Evolutionary conservation across 2,329 filamentous ascomycete genomes (phyloP), one percentile per base, ranked within the genome.

Genomic region (Penicillium sp.): DNA sequence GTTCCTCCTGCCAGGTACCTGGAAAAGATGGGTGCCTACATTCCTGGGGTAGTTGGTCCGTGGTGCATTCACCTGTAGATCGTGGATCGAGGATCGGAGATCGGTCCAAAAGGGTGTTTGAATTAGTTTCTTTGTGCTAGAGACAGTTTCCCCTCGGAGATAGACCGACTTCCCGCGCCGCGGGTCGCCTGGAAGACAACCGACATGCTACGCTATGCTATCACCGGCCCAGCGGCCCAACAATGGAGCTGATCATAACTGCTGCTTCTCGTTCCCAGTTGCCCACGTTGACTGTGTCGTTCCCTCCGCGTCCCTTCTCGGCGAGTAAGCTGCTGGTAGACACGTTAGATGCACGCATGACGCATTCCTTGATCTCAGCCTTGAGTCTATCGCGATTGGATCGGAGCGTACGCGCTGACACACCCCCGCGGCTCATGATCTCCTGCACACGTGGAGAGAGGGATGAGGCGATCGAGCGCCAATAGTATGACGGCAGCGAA

Each of bases 181-280:
- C 36, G 36, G 36, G 36, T 39, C 16, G 36, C 10, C 18, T 12
- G 36, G 13, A 39, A 4, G 36, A 12, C 13, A 23, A n/a, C 0
- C 2, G 10, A 12, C 36, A 39, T 12, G 18, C 16, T 39, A 38
- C 18, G 16, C n/a, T 38, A 38, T 12, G 29, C 28, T 29, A 34
- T 53, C 38, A 73, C 51, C 69, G 64, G 26, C 68, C 71, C 42
- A 83, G 58, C n/a, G 74, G 70, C n/a, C 81, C 80, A 45, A 91
- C 79, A 6, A 96, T 85, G 63, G 89, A 89, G 47, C 89, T 87
- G 39, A 95, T 88, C 93, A 97, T 96, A 44, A 97, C 92, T 1
- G 92, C 91, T 44, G 92, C 87, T 74, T 97, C 94, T 36, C 93
- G 82, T 65, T 96, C 93, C 90, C 90, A 96, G 51, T 77, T 81